A percentile compares a stretch with the other conserved stretches of the same genome.
phyloP scores from a whole-genome alignment of 192 early-diverging fungal species.

The Chytriomyces sp. region DNA sequence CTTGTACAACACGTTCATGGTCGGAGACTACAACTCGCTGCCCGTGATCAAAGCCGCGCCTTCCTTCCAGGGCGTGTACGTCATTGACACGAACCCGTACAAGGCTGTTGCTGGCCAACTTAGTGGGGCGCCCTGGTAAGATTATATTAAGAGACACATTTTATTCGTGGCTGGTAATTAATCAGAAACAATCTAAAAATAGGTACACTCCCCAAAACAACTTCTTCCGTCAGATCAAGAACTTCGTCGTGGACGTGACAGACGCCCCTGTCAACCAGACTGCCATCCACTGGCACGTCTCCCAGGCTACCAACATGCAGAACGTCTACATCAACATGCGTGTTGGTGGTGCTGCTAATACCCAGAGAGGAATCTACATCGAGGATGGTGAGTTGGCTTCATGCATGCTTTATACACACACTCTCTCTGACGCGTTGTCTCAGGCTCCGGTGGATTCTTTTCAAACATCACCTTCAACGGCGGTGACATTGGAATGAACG shows the following conservation, averaged over 20 bases:
- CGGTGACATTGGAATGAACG: constrained; percentile 45
- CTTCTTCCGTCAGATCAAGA: constrained; percentile 52
- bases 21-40: constrained; percentile 43
- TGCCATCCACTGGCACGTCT: constrained; percentile 52
- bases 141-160: no score
- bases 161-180: no score
- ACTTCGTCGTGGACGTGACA: constrained; percentile 49
- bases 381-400: constrained; percentile 43
- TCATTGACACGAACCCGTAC: constrained; percentile 51
- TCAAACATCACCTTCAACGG: constrained; percentile 49
- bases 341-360: not conserved
- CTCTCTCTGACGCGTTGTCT: not conserved
- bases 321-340: constrained; percentile 46
- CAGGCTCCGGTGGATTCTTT: constrained; percentile 53
- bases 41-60: constrained; percentile 43
- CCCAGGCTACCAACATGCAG: constrained; percentile 47
- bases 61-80: constrained; percentile 42
- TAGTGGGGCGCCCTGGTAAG: constrained; percentile 37
- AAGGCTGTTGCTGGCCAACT: not conserved
- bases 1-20: constrained; percentile 47
- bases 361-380: constrained; percentile 50
- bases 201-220: constrained; percentile 45
- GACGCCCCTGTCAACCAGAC: constrained; percentile 34
- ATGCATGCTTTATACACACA: not conserved
- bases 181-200: no score